Evolutionary conservation across 108 stramenopile genomes (phyloP).

Genomic region (Cyclostephanos invisitatus): DNA sequence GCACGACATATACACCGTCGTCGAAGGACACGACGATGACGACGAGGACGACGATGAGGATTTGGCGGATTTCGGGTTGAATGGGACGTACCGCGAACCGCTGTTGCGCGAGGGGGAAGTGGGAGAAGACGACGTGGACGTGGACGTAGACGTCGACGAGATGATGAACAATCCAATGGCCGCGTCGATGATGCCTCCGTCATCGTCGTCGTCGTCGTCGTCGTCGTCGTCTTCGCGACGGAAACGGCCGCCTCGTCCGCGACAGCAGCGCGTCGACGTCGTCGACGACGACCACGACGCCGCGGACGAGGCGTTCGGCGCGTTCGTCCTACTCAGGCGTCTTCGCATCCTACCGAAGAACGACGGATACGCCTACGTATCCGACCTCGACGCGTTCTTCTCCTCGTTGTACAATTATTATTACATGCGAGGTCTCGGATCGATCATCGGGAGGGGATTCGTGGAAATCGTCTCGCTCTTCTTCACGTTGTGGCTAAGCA

Average conservation of each 20-base stretch:
- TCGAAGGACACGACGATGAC: neutral
- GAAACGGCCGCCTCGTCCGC: neutral
- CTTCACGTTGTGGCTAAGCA: slow-evolving; percentile 86
- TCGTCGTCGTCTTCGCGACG: neutral
- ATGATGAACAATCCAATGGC: slow-evolving; percentile 9
- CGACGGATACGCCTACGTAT: slow-evolving; percentile 72
- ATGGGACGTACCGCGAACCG: slow-evolving; percentile 23
- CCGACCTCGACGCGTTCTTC: slow-evolving; percentile 90
- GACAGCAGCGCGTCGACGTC: neutral
- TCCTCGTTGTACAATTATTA: slow-evolving; percentile 88
- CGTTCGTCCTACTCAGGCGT: slow-evolving; percentile 65
- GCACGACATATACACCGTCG: slow-evolving; percentile 19
- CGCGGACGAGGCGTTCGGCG: slow-evolving; percentile 25
- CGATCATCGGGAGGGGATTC: slow-evolving; percentile 82
- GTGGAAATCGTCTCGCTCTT: slow-evolving; percentile 84
- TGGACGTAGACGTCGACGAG: neutral
- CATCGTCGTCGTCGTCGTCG: neutral
- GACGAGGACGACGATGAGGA: slow-evolving; percentile 22
- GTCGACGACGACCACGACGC: neutral
- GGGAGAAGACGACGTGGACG: slow-evolving; percentile 9
- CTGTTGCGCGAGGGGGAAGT: neutral
- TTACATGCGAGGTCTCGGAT: slow-evolving; percentile 84
- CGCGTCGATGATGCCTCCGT: neutral
- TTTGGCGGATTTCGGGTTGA: slow-evolving; percentile 32
- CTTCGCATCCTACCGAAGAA: slow-evolving; percentile 54